Evolutionary conservation across 306 rosid species (phyloP).

Genomic region (Abrus pulchellus): DNA sequence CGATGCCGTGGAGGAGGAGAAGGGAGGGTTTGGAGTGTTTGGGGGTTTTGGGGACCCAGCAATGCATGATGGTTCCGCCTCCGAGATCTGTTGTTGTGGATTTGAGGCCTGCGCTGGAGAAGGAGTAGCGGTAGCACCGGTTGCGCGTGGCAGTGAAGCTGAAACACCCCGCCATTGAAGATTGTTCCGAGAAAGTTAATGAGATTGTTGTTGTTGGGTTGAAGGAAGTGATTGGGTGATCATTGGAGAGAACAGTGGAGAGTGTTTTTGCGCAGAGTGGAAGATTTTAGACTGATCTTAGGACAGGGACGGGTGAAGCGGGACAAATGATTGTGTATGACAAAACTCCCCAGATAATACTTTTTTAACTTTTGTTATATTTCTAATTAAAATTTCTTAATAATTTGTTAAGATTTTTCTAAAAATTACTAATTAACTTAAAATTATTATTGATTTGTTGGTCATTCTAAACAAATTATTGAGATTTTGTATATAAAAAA

Average conservation of each 20-base stretch:
- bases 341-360: too few relatives aligned
- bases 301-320: not conserved
- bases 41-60: slow-evolving; percentile 76
- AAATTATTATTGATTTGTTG: too few relatives aligned
- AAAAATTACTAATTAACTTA: too few relatives aligned
- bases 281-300: too few relatives aligned
- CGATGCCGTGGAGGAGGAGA: slow-evolving; percentile 85
- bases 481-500: too few relatives aligned
- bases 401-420: too few relatives aligned
- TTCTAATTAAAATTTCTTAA: too few relatives aligned
- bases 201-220: not conserved
- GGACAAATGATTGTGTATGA: not conserved
- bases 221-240: not conserved
- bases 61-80: slow-evolving; percentile 81
- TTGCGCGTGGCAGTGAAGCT: slow-evolving; percentile 62
- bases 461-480: too few relatives aligned
- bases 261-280: not conserved
- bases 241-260: not conserved
- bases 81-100: slow-evolving; percentile 86
- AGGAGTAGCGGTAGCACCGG: slow-evolving; percentile 62
- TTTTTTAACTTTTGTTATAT: too few relatives aligned
- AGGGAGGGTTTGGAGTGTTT: slow-evolving; percentile 63
- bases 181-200: not conserved
- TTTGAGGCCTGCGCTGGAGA: slow-evolving; percentile 71
- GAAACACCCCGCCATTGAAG: slow-evolving; percentile 60